These are phyloP conservation scores for Huntiella omanensis DNA, from an alignment of 2,329 filamentous ascomycete species.

Conservation along the genomic window DNA sequence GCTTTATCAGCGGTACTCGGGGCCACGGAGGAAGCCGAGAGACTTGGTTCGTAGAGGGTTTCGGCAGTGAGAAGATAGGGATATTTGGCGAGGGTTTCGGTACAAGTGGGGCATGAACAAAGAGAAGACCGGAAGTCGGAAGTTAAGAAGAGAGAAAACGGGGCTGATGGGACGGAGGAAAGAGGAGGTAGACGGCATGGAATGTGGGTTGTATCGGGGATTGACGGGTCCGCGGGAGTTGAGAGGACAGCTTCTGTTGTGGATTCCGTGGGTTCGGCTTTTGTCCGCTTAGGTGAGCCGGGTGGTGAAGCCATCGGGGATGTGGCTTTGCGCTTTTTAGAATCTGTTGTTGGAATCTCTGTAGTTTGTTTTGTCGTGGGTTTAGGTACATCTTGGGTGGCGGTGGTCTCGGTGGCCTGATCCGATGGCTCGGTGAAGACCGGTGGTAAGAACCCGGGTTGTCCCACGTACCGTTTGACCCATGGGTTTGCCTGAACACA, in stretches of 20 bases:
- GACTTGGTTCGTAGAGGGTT: slow-evolving; percentile 78
- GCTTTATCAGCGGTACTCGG: slow-evolving; percentile 51
- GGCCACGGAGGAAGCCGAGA: slow-evolving; percentile 47
- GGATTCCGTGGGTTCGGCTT: slow-evolving; percentile 22
- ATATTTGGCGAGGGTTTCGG: slow-evolving; percentile 49
- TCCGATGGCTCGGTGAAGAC: slow-evolving; percentile 29
- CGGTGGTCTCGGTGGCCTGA: slow-evolving; percentile 10
- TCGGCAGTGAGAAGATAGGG: slow-evolving; percentile 83
- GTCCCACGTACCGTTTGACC: slow-evolving; percentile 75
- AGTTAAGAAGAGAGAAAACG: slow-evolving; percentile 68
- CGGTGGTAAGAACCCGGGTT: slow-evolving; percentile 58
- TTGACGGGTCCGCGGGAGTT: background rate
- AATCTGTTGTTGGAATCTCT: slow-evolving; percentile 11
- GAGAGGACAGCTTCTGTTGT: background rate
- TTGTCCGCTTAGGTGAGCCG: slow-evolving; percentile 23
- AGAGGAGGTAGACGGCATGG: slow-evolving; percentile 44
- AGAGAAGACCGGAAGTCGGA: slow-evolving; percentile 62
- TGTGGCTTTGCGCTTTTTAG: slow-evolving; percentile 50
- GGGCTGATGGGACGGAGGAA: slow-evolving; percentile 26
- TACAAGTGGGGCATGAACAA: slow-evolving; percentile 71
- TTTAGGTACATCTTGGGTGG: slow-evolving; percentile 5
- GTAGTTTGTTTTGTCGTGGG: background rate
- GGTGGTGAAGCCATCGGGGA: slow-evolving; percentile 21
- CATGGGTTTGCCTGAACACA: slow-evolving; percentile 76
- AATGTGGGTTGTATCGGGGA: slow-evolving; percentile 12